These are phyloP conservation scores for Turnera subulata DNA, from an alignment of 345 rosid species.

Conservation along the genomic window DNA sequence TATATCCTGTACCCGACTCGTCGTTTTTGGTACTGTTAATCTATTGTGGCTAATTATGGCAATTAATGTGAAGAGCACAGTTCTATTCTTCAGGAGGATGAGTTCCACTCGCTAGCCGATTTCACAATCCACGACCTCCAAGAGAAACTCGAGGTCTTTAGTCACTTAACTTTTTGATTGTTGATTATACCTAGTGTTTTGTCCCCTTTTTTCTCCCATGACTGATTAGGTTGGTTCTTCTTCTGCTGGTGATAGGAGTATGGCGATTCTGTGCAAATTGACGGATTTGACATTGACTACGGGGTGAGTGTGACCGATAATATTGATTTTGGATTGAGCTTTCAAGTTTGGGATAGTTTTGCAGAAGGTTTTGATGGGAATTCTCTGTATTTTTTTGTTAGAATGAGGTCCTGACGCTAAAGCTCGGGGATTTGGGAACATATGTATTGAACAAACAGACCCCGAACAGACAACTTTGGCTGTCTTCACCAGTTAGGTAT, in stretches of 20 bases:
- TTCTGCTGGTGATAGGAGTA: constrained; percentile 59
- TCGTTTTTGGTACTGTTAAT: background rate
- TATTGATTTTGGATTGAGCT: background rate
- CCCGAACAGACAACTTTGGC: constrained; percentile 89
- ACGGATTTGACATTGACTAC: constrained; percentile 88
- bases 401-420: constrained; percentile 89
- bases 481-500: constrained; percentile 87
- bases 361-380: background rate
- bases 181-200: too few relatives aligned
- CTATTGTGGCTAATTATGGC: background rate
- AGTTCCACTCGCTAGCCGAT: constrained; percentile 76
- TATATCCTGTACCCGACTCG: constrained; percentile 5
- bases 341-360: constrained; percentile 9
- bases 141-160: constrained; percentile 71
- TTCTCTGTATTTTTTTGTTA: constrained; percentile 23
- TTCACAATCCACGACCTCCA: constrained; percentile 65
- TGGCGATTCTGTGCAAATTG: constrained; percentile 67
- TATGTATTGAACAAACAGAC: constrained; percentile 89
- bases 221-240: too few relatives aligned
- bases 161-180: too few relatives aligned
- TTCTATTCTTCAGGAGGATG: constrained; percentile 74
- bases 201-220: too few relatives aligned
- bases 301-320: constrained; percentile 89
- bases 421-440: constrained; percentile 78
- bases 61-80: constrained; percentile 43